These are phyloP conservation scores for Mycena albidolilacea DNA, from an alignment of 768 basidiomycete genomes.

Conservation along the genomic window DNA sequence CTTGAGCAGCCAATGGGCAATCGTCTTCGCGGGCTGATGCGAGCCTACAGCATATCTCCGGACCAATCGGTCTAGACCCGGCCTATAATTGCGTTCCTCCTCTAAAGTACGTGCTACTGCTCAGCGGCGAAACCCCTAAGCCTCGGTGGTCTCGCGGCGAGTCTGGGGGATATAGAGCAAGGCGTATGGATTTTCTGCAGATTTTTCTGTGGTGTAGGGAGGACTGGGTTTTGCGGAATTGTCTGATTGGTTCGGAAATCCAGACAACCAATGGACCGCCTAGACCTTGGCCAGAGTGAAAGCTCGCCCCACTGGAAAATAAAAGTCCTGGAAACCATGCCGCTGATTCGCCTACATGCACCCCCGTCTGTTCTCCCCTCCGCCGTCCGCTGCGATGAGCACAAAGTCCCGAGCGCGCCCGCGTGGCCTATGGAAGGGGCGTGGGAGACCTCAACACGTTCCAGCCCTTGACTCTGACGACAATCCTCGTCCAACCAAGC, in stretches of 20 bases:
- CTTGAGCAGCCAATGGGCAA: slow-evolving; percentile 14
- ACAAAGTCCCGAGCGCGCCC: slow-evolving; percentile 11
- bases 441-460: slow-evolving; percentile 33
- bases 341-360: slow-evolving; percentile 26
- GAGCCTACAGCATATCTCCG: neutral
- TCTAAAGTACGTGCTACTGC: neutral
- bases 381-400: slow-evolving; percentile 9
- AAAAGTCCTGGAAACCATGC: slow-evolving; percentile 26
- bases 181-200: neutral
- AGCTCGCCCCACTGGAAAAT: slow-evolving; percentile 12
- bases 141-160: neutral
- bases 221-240: neutral
- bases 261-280: slow-evolving; percentile 20
- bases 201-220: neutral
- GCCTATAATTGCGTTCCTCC: slow-evolving; percentile 22
- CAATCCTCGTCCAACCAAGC: slow-evolving; percentile 27
- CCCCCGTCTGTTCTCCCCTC: slow-evolving; percentile 15
- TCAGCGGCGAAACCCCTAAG: neutral
- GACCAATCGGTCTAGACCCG: slow-evolving; percentile 33
- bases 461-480: slow-evolving; percentile 22
- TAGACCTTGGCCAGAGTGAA: slow-evolving; percentile 29
- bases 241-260: neutral
- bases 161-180: neutral
- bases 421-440: slow-evolving; percentile 36
- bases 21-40: slow-evolving; percentile 7